Evolutionary conservation across 352 stramenopile genomes (phyloP).

Genomic region (Pythium sp.): DNA sequence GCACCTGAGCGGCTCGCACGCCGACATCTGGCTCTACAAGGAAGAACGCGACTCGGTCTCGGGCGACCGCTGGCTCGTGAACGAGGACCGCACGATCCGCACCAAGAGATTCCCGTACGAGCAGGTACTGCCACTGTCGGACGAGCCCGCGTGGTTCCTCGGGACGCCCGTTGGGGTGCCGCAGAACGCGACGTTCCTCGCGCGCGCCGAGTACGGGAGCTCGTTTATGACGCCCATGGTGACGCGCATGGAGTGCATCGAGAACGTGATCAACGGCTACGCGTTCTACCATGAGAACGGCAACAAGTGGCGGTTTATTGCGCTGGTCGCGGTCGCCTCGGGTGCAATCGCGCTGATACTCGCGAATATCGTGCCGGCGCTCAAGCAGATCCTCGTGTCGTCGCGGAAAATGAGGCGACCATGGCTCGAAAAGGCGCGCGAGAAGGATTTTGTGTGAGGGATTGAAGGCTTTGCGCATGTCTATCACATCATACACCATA

Average conservation of each 20-base stretch:
- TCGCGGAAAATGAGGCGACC: conserved; percentile 22
- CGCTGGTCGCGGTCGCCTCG: conserved; percentile 26
- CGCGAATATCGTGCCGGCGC: conserved; percentile 24
- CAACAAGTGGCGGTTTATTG: conserved; percentile 21
- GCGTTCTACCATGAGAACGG: conserved; percentile 55
- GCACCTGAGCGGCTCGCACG: conserved; percentile 52
- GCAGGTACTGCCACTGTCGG: conserved; percentile 53
- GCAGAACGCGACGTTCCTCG: conserved; percentile 55
- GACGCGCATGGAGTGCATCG: conserved; percentile 76
- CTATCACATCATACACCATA: conserved; percentile 3
- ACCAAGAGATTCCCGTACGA: conserved; percentile 62
- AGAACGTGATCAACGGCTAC: conserved; percentile 78
- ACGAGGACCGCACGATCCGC: conserved; percentile 69
- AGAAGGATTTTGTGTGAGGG: conserved; percentile 13
- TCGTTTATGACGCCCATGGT: conserved; percentile 71
- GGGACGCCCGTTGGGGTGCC: conserved; percentile 51
- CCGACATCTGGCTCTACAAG: conserved; percentile 78
- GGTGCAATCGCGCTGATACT: conserved; percentile 27
- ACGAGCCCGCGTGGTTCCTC: conserved; percentile 45
- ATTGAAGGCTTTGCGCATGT: no score
- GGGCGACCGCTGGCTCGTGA: conserved; percentile 50
- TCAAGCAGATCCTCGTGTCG: conserved; percentile 24
- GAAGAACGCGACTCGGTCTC: conserved; percentile 41
- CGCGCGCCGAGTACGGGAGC: conserved; percentile 58
- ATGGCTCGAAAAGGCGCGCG: conserved; percentile 20